Evolutionary conservation across 192 early-diverging fungal genomes (phyloP).

Genomic region (Helicostylum pulchrum): DNA sequence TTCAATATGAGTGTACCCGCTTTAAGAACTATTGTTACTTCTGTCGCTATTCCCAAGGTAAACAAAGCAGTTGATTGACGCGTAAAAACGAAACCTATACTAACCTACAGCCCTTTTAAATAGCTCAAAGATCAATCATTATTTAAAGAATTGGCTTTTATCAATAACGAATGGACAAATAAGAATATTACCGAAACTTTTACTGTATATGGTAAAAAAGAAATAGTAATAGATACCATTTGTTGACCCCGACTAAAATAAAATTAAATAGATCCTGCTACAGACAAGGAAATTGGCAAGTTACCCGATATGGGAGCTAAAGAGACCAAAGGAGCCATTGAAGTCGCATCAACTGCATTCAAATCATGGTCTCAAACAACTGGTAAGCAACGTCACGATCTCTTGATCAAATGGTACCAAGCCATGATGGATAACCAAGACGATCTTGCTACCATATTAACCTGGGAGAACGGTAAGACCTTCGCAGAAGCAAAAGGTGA

Average conservation of each 20-base stretch:
- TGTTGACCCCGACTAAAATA: neutral
- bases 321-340: constrained; percentile 57
- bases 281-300: constrained; percentile 54
- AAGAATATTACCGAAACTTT: constrained; percentile 41
- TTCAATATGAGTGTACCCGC: neutral
- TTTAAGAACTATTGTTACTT: neutral
- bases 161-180: constrained; percentile 58
- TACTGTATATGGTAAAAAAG: constrained; percentile 50
- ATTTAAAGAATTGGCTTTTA: constrained; percentile 50
- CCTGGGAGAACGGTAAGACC: constrained; percentile 84
- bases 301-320: constrained; percentile 62
- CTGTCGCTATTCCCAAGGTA: constrained; percentile 19
- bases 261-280: constrained; percentile 55
- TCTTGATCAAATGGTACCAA: constrained; percentile 64
- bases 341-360: constrained; percentile 58
- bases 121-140: constrained; percentile 62
- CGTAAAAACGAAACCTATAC: neutral
- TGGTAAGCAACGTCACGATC: constrained; percentile 52
- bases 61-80: neutral
- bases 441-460: constrained; percentile 78
- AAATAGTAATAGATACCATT: neutral
- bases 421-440: constrained; percentile 64
- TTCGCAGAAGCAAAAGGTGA: constrained; percentile 60
- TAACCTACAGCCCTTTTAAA: neutral
- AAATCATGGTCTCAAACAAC: constrained; percentile 59